These are phyloP conservation scores for Colletotrichum neosansevieriae DNA, from an alignment of 2,329 filamentous ascomycete genomes.

Conservation along the genomic window DNA sequence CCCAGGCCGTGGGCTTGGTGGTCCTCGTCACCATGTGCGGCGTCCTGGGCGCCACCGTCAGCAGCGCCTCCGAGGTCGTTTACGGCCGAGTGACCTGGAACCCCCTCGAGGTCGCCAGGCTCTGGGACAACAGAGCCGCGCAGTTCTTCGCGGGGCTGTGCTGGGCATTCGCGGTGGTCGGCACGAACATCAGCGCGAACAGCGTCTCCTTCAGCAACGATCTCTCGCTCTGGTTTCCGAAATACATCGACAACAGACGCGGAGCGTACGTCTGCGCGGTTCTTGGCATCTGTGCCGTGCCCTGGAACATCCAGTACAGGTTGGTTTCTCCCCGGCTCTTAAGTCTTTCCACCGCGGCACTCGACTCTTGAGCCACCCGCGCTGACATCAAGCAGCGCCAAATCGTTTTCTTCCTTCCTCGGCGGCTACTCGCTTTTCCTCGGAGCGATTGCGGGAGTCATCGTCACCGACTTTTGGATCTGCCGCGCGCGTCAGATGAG, in stretches of 20 bases:
- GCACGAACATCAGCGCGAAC: slow-evolving; percentile 67
- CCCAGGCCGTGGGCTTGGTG: slow-evolving; percentile 39
- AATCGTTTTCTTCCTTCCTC: slow-evolving; percentile 47
- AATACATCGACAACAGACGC: slow-evolving; percentile 64
- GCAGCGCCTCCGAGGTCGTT: slow-evolving; percentile 51
- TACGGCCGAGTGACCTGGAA: slow-evolving; percentile 47
- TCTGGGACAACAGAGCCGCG: slow-evolving; percentile 47
- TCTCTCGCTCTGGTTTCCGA: slow-evolving; percentile 63
- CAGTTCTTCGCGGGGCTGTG: slow-evolving; percentile 47
- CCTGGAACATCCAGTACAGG: slow-evolving; percentile 41
- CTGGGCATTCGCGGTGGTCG: slow-evolving; percentile 58
- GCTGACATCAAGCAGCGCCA: slow-evolving; percentile 43
- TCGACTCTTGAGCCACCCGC: slow-evolving; percentile 22
- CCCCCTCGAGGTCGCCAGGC: slow-evolving; percentile 45
- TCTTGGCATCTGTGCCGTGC: slow-evolving; percentile 37
- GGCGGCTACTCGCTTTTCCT: slow-evolving; percentile 52
- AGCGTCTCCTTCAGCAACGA: slow-evolving; percentile 66
- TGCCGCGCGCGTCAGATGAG: slow-evolving; percentile 50
- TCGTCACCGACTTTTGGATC: slow-evolving; percentile 54
- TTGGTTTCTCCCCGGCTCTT: slow-evolving; percentile 21
- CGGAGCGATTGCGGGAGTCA: slow-evolving; percentile 52
- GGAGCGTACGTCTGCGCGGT: slow-evolving; percentile 55
- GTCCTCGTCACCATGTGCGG: slow-evolving; percentile 48
- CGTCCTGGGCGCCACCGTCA: slow-evolving; percentile 60
- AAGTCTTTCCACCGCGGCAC: slow-evolving; percentile 41